Evolutionary conservation across 805 yeast genomes (phyloP), one percentile per base, ranked within the genome.

Genomic region (Pichia kluyveri): DNA sequence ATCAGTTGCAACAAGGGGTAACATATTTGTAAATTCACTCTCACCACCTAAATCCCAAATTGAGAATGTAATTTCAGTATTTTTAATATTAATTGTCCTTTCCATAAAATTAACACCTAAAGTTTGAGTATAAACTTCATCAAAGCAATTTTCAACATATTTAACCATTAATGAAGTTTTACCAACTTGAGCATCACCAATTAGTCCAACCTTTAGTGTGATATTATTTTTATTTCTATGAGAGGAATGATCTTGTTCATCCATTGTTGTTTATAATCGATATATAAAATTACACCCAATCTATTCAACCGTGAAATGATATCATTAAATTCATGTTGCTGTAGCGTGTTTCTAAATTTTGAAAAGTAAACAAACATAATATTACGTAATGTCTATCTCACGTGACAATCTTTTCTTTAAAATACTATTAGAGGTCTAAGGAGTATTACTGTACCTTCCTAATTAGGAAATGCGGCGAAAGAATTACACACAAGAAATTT

Each of bases 31-130:
- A 67, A 88, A 91, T 65, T 93, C 97, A 45, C 86, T 77, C 58
- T 90, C 96, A 1, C 99, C 99, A 26, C 99, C 99, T 12, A 91
- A 69, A 66, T 91, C 99, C 95, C 96, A 91, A 32, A 91, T 83
- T 23, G 93, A 82, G 61, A 91, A 91, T 37, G 93, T 83, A 48
- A 91, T 86, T 55, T 86, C 88, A 3, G 96, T 89, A 50, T 86
- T 82, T 48, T 89, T 80, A 47, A 91, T 82, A 51, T 80, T 82
- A 30, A 91, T 86, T 50, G 84, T 82, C 57, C 89, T 83, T 62
- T 93, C 96, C 86, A 93, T 83, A 65, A 87, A 90, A 61, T 91
- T 91, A 47, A 93, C 97, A 7, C 99, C 99, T 45, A 88, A 69
- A 0, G 99, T 91, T 65, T 89, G 96, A 44, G 90, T 87, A 61